These are phyloP conservation scores for Microbotryomycetes sp. DNA, from an alignment of 1,284 basidiomycete species.

Conservation along the genomic window DNA sequence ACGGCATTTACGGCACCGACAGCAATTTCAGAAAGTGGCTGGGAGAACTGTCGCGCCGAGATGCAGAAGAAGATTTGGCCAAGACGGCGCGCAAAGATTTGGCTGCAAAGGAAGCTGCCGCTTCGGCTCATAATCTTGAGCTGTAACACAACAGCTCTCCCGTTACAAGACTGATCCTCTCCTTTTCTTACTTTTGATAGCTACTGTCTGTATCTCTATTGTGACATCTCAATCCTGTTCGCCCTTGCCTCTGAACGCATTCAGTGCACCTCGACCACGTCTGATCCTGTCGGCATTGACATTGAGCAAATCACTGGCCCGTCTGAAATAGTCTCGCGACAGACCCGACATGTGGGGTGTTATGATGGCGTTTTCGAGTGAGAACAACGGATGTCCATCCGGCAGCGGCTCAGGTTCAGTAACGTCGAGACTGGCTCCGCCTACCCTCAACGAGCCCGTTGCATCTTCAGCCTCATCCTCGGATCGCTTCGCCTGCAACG, in stretches of 20 bases:
- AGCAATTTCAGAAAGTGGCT: neutral
- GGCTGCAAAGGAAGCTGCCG: neutral
- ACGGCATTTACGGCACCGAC: neutral
- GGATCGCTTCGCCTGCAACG: conserved; percentile 21
- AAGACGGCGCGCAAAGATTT: neutral
- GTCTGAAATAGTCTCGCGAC: conserved; percentile 25
- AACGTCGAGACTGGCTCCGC: conserved; percentile 28
- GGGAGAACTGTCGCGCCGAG: neutral
- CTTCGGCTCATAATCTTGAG: neutral
- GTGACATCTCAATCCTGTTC: neutral
- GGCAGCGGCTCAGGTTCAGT: conserved; percentile 40
- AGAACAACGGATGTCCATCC: conserved; percentile 32
- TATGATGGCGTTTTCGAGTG: conserved; percentile 34
- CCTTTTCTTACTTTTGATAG: no score
- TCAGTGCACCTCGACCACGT: neutral
- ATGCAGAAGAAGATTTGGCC: neutral
- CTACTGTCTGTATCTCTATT: neutral
- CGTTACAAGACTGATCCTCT: no score
- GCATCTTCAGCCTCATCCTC: conserved; percentile 8
- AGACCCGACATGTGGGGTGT: conserved; percentile 38
- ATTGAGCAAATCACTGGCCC: conserved; percentile 32
- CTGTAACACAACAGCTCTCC: neutral
- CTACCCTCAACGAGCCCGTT: conserved; percentile 1
- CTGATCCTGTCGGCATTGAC: conserved; percentile 17
- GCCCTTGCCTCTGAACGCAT: neutral